These are phyloP conservation scores for Russula sp. DNA, from an alignment of 768 basidiomycete genomes.

Conservation along the genomic window DNA sequence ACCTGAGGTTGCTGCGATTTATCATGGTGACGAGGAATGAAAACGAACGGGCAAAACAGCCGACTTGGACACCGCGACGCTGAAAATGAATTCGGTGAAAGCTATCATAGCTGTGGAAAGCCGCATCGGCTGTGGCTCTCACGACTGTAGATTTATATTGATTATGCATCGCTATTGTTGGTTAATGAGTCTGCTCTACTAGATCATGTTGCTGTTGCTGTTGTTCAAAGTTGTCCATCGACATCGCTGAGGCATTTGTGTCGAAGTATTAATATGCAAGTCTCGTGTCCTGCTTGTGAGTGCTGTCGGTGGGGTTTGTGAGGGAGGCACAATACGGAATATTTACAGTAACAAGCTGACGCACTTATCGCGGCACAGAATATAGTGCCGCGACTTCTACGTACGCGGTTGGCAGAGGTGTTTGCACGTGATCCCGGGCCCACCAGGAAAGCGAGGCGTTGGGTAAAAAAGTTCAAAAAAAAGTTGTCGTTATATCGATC, in stretches of 20 bases:
- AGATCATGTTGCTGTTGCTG: background rate
- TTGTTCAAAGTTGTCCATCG: no score
- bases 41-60: conserved; percentile 1
- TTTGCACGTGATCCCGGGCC: no score
- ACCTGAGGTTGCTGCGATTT: conserved; percentile 56
- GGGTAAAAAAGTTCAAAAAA: no score
- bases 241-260: background rate
- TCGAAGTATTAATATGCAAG: background rate
- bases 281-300: background rate
- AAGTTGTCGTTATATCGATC: no score
- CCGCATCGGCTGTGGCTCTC: background rate
- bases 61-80: background rate
- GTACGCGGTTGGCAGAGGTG: no score
- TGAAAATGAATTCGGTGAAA: background rate
- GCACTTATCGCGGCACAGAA: no score
- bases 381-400: no score
- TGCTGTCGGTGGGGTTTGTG: no score
- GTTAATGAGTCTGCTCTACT: conserved; percentile 37
- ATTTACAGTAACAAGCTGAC: no score
- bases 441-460: no score
- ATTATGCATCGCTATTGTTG: background rate
- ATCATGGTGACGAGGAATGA: no score
- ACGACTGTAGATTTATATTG: background rate
- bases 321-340: no score
- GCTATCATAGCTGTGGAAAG: conserved; percentile 1